Evolutionary conservation across 2,329 filamentous ascomycete species (phyloP).

Genomic region (Drechslera avenae): DNA sequence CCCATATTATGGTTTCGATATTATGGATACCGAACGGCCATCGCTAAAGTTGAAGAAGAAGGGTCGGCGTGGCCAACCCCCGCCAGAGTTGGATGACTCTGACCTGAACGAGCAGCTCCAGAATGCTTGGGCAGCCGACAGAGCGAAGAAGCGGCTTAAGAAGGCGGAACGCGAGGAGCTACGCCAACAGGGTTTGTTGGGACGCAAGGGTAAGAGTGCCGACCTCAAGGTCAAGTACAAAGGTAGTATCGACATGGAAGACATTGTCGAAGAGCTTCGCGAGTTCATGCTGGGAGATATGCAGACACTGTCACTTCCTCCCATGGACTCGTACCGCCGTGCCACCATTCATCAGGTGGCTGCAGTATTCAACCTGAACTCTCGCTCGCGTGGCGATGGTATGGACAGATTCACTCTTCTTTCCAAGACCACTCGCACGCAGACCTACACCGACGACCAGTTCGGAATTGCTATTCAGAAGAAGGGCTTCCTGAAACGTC

Average conservation of each 20-base stretch:
- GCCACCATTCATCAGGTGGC: conserved; percentile 82
- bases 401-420: conserved; percentile 76
- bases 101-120: conserved; percentile 51
- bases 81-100: conserved; percentile 53
- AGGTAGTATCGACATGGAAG: conserved; percentile 70
- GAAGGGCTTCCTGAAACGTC: conserved; percentile 57
- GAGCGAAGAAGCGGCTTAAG: conserved; percentile 53
- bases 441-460: conserved; percentile 62
- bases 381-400: conserved; percentile 79
- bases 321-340: conserved; percentile 79
- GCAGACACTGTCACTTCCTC: conserved; percentile 74
- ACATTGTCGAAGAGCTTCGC: conserved; percentile 74
- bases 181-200: conserved; percentile 52
- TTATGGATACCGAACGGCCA: conserved; percentile 80
- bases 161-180: conserved; percentile 56
- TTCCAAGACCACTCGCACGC: conserved; percentile 72
- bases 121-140: conserved; percentile 52
- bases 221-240: conserved; percentile 72
- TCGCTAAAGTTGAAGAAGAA: conserved; percentile 70
- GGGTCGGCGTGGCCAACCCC: conserved; percentile 61
- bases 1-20: conserved; percentile 73
- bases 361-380: conserved; percentile 75
- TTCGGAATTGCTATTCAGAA: conserved; percentile 53
- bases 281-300: conserved; percentile 69
- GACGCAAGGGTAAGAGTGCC: conserved; percentile 51